phyloP scores from a whole-genome alignment of 305 asterid species.

The Andrographis paniculata region DNA sequence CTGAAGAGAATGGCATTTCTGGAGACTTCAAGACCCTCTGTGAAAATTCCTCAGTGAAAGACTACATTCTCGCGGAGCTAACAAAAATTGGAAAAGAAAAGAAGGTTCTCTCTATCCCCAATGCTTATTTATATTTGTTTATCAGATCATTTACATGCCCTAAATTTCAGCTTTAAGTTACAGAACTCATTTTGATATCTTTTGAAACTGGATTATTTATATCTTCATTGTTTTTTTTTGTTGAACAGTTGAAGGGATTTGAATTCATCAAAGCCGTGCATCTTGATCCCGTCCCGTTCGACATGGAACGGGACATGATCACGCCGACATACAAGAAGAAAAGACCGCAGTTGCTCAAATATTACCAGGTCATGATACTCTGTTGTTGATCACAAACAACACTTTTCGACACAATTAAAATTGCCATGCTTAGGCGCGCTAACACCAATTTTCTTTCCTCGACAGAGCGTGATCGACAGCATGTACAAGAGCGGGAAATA shows the following conservation, averaged over 20 bases:
- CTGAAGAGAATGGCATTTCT: constrained; percentile 46
- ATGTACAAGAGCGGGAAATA: constrained; percentile 66
- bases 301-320: constrained; percentile 86
- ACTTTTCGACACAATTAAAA: too few relatives aligned
- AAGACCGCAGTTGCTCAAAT: constrained; percentile 82
- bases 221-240: neutral
- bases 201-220: neutral
- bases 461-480: constrained; percentile 57
- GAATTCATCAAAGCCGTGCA: constrained; percentile 77
- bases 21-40: constrained; percentile 71
- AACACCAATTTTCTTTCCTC: neutral
- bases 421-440: neutral
- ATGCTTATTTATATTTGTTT: neutral
- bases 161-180: neutral
- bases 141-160: neutral
- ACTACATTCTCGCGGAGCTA: constrained; percentile 66
- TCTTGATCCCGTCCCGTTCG: constrained; percentile 90
- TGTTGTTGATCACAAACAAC: too few relatives aligned
- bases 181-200: neutral
- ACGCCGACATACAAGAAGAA: constrained; percentile 94
- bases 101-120: constrained; percentile 44
- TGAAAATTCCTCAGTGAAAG: constrained; percentile 53
- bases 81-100: constrained; percentile 57
- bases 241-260: constrained; percentile 74
- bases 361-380: constrained; percentile 91